Evolutionary conservation across 1,284 basidiomycete species (phyloP), one percentile per base, ranked within the genome.

Genomic region (Tilletia indica): DNA sequence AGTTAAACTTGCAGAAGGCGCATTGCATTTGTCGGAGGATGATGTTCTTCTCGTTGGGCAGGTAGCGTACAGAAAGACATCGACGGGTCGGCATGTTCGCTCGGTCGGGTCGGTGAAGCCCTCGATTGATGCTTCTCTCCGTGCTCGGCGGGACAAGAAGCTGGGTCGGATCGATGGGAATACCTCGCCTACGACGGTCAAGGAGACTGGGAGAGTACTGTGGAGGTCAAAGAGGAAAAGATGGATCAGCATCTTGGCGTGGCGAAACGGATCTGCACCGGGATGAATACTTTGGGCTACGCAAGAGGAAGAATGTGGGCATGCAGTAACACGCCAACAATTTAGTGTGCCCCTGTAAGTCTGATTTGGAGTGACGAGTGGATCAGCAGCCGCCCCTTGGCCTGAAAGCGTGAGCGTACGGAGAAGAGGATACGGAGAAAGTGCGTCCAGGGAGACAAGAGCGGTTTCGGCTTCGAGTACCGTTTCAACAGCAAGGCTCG

Each of bases 21-120:
- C 63, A 69, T n/a, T 54, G 68, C 38, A 48, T 64, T n/a, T 69
- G 68, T 14, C 68, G 11, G 8, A 63, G 12, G 16, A 69, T 69
- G 68, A 69, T 69, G 68, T 69, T 31, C 36, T 68, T 6, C 49
- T 69, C 68, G 49, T 70, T 70, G 8, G 69, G 69, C 16, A 66
- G 49, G 36, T 67, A 67, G 25, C 61, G 61, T 4, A 70, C 69
- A 70, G 69, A 11, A 70, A 34, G 12, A 67, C n/a, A 34, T 69
- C 68, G 51, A 69, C 48, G 19, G 45, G n/a, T 4, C 54, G 68
- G 42, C 68, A 69, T 19, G 21, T 25, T 0, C 31, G 3, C 11
- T 64, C 68, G 12, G 4, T 11, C 42, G 38, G 39, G 2, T 67
- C 61, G 34, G 61, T 9, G 39, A 67, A 64, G 4, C 54, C 54